Evolutionary conservation across 2,329 filamentous ascomycete species (phyloP), one percentile per base, ranked within the genome.

Genomic region (Ambrosiella beaveri): DNA sequence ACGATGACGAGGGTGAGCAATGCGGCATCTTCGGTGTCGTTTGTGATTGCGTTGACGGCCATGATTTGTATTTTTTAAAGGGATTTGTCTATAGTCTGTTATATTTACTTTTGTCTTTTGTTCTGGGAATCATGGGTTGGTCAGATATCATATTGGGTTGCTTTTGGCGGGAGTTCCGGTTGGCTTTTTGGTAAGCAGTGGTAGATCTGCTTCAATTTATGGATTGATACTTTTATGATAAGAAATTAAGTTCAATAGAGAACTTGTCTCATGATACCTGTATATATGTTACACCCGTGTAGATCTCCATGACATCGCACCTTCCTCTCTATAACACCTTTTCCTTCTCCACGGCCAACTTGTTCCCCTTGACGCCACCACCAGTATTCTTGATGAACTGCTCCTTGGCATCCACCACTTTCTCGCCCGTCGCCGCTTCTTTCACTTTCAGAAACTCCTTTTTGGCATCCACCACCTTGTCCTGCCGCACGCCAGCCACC

Each of bases 31-130:
- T 60, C 59, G 39, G 59, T 60, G 2, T 60, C 59, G 8, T 50
- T 60, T 45, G 54, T 60, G 9, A 60, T 60, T 52, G 59, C 59
- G 7, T 44, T 60, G 56, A 58, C 59, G 27, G 59, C 53, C 17
- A 13, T 60, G 59, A 60, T 60, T 55, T 60, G 59, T 58, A 52
- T 54, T 35, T 57, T 57, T 55, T 60, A 54, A 54, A 58, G 27
- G 27, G 15, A 19, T n/a, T 37, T 51, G 11, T 57, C 11, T 36
- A n/a, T 52, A 5, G 51, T 56, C 39, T 19, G 13, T 39, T 44
- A 11, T 54, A 39, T 50, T 57, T 47, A 15, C 40, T 54, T 40
- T 36, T 41, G 15, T 54, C 9, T 50, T 57, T 54, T 13, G 17
- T 47, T 55, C 36, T 54, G 36, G n/a, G 51, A 54, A 40, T 49